phyloP scores from a whole-genome alignment of 2,329 filamentous ascomycete species.

The Aureobasidium sp. region DNA sequence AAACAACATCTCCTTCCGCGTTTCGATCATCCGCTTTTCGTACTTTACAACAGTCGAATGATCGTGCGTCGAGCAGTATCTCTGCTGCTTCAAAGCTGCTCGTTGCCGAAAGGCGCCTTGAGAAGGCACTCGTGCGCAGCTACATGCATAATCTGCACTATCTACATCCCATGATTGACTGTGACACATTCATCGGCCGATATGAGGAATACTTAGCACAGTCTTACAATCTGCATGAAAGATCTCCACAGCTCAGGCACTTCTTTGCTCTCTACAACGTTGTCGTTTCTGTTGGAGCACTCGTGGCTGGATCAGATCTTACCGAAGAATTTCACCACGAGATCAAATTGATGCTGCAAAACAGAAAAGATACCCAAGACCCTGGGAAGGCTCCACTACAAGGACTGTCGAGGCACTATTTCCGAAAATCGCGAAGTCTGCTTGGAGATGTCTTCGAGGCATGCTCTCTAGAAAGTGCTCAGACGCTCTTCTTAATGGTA shows the following conservation, averaged over 20 bases:
- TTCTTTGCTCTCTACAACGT: slow-evolving; percentile 27
- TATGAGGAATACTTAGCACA: slow-evolving; percentile 20
- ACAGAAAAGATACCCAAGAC: neutral
- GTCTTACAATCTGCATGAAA: neutral
- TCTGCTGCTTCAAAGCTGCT: neutral
- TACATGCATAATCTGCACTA: slow-evolving; percentile 12
- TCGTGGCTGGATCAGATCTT: slow-evolving; percentile 22
- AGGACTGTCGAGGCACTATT: slow-evolving; percentile 24
- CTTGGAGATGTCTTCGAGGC: slow-evolving; percentile 28
- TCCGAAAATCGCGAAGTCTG: slow-evolving; percentile 22
- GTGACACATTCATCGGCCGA: neutral
- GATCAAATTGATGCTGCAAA: neutral
- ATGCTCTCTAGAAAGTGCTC: slow-evolving; percentile 24
- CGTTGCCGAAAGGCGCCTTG: neutral
- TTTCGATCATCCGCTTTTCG: neutral
- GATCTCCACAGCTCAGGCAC: slow-evolving; percentile 16
- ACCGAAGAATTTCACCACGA: slow-evolving; percentile 13
- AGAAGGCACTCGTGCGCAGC: neutral
- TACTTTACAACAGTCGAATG: neutral
- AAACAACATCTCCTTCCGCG: neutral
- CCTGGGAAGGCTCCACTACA: slow-evolving; percentile 2
- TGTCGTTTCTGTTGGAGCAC: slow-evolving; percentile 26
- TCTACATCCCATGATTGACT: slow-evolving; percentile 10
- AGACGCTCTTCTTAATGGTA: slow-evolving; percentile 26
- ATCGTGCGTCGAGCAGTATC: neutral